Percentiles rank a stretch among this genome's conserved stretches.
Evolutionary conservation across 495 filamentous ascomycete genomes (phyloP).

Genomic region (Monascus purpureus): DNA sequence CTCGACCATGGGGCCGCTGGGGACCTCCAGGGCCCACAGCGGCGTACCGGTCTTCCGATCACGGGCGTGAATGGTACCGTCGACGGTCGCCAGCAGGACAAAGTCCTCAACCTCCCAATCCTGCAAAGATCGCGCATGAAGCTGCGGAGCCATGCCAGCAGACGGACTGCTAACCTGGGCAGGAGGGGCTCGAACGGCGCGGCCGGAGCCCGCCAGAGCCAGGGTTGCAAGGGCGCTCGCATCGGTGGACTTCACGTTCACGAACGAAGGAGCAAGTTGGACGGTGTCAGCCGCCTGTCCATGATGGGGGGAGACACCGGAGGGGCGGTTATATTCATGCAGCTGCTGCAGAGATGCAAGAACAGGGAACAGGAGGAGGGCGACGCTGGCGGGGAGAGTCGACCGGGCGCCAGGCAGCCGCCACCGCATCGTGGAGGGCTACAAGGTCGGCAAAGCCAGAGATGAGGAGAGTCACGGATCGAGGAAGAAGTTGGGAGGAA

Average conservation of each 20-base stretch:
- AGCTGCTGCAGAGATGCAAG: slow-evolving; percentile 38
- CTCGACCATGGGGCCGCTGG: slow-evolving; percentile 74
- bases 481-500: too few relatives aligned
- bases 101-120: slow-evolving; percentile 99
- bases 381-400: slow-evolving; percentile 35
- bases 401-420: slow-evolving; percentile 33
- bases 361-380: slow-evolving; percentile 28
- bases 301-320: slow-evolving; percentile 20
- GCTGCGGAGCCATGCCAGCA: slow-evolving; percentile 66
- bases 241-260: slow-evolving; percentile 47
- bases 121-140: slow-evolving; percentile 84
- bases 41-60: slow-evolving; percentile 73
- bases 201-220: slow-evolving; percentile 67
- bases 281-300: slow-evolving; percentile 10
- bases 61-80: slow-evolving; percentile 86
- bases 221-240: slow-evolving; percentile 88
- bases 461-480: not conserved
- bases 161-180: slow-evolving; percentile 45
- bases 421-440: slow-evolving; percentile 32
- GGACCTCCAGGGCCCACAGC: slow-evolving; percentile 69
- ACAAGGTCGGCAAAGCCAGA: slow-evolving; percentile 10
- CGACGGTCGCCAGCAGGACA: slow-evolving; percentile 97
- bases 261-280: slow-evolving; percentile 9
- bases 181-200: slow-evolving; percentile 74
- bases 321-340: slow-evolving; percentile 21